Conservation (phyloP, 2,329 filamentous ascomycete species). For the Pestalotiopsis sp. region DNA sequence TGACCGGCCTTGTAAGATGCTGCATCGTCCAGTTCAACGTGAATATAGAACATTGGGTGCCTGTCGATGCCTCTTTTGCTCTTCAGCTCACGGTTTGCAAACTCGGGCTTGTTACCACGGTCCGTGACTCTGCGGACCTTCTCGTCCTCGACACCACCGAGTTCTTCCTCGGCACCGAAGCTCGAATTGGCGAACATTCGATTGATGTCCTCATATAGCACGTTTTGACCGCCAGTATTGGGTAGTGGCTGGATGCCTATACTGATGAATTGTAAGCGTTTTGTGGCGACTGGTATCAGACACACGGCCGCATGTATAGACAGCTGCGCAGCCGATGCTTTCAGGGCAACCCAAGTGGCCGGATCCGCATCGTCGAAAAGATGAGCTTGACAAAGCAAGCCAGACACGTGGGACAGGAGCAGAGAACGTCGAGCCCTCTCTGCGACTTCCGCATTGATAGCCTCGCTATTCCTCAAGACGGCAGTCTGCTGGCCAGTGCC, state of each 20-base stretch:
- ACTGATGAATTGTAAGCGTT: slow-evolving; percentile 78
- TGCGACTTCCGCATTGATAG: slow-evolving; percentile 3
- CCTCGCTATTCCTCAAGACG: slow-evolving; percentile 34
- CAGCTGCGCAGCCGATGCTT: slow-evolving; percentile 64
- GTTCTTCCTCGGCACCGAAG: slow-evolving; percentile 68
- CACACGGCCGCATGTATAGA: slow-evolving; percentile 74
- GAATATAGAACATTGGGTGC: slow-evolving; percentile 90
- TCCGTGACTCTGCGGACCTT: slow-evolving; percentile 22
- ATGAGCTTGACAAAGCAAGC: slow-evolving; percentile 67
- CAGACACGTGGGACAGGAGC: slow-evolving; percentile 36
- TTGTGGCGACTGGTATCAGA: slow-evolving; percentile 69
- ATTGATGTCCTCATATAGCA: slow-evolving; percentile 80
- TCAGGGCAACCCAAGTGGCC: slow-evolving; percentile 69
- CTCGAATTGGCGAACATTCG: slow-evolving; percentile 73
- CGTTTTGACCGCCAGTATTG: slow-evolving; percentile 57
- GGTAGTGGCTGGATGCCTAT: slow-evolving; percentile 71
- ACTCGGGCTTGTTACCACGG: slow-evolving; percentile 42
- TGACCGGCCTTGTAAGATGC: slow-evolving; percentile 16
- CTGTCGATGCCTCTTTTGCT: slow-evolving; percentile 71
- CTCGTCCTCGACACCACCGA: slow-evolving; percentile 34
- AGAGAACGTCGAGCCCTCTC: slow-evolving; percentile 16
- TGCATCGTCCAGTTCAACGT: slow-evolving; percentile 49
- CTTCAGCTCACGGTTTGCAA: slow-evolving; percentile 54
- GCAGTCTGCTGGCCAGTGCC: slow-evolving; percentile 36
- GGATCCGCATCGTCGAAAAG: slow-evolving; percentile 57